These are phyloP conservation scores for Chaetomium strumarium DNA, from an alignment of 2,329 filamentous ascomycete genomes.

Conservation along the genomic window DNA sequence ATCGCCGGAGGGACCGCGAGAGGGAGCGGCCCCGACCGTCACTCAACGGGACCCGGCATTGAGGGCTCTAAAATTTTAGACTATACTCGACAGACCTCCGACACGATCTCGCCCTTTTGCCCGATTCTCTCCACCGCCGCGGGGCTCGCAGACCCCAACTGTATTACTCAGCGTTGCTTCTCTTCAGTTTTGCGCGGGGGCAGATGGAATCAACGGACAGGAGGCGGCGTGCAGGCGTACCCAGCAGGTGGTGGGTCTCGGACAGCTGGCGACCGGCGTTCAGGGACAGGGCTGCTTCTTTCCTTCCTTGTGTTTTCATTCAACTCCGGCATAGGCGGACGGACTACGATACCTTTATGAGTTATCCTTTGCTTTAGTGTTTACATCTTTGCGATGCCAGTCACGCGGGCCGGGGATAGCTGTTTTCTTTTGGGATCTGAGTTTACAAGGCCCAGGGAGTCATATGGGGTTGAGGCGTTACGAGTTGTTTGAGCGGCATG, in stretches of 20 bases:
- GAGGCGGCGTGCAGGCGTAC: no score
- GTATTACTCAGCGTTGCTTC: no score
- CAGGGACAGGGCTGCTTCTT: not conserved
- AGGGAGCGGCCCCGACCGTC: constrained; percentile 5
- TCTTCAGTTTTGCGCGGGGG: no score
- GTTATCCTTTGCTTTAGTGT: not conserved
- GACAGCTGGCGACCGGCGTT: no score
- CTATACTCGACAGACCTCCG: no score
- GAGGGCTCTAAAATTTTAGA: no score
- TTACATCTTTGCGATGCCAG: not conserved
- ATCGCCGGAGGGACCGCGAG: not conserved
- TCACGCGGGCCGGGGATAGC: no score
- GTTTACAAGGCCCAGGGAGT: not conserved
- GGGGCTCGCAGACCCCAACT: no score
- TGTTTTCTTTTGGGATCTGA: not conserved
- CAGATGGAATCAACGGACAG: no score
- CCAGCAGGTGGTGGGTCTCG: no score
- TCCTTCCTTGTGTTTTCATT: not conserved
- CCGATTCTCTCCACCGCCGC: no score
- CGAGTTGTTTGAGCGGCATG: not conserved
- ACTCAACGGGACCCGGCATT: constrained; percentile 8
- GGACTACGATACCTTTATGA: not conserved
- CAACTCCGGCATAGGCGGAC: not conserved
- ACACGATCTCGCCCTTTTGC: not conserved
- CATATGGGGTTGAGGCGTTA: not conserved